phyloP scores from a whole-genome alignment of 176 grass and related monocot genomes.

The Saccharum officinarum region DNA sequence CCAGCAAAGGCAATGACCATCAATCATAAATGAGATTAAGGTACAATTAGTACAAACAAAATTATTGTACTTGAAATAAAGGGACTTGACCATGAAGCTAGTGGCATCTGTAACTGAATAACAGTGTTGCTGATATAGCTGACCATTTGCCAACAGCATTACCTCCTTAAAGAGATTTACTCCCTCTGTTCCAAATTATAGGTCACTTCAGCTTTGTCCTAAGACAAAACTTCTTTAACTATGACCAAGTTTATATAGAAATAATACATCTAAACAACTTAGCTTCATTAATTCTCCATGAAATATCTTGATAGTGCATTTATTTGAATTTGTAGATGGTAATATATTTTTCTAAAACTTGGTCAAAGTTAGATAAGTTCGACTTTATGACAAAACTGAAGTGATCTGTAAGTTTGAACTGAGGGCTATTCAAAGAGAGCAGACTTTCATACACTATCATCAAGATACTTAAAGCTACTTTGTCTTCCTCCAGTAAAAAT shows the following conservation, averaged over 20 bases:
- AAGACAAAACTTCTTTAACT: not conserved
- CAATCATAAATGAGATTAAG: not conserved
- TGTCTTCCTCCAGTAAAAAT: not conserved
- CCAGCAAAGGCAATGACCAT: slow-evolving; percentile 27
- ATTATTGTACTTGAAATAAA: slow-evolving; percentile 13
- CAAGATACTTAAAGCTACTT: not conserved
- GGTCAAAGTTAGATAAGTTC: not conserved
- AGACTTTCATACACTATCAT: not conserved
- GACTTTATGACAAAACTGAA: not conserved
- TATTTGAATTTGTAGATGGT: not conserved
- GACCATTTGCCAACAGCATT: not conserved
- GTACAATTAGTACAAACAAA: not conserved
- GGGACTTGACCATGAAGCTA: not conserved
- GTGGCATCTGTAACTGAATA: not conserved
- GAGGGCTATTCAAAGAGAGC: not conserved
- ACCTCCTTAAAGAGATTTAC: not conserved
- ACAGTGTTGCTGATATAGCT: not conserved
- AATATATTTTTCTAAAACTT: not conserved
- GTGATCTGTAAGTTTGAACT: not conserved
- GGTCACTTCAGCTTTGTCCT: not conserved
- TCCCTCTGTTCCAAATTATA: not conserved
- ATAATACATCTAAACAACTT: not conserved
- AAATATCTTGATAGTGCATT: not conserved
- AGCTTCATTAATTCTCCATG: not conserved
- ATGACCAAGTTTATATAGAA: not conserved